Evolutionary conservation across 306 rosid species (phyloP).

Genomic region (Styphnolobium japonicum): DNA sequence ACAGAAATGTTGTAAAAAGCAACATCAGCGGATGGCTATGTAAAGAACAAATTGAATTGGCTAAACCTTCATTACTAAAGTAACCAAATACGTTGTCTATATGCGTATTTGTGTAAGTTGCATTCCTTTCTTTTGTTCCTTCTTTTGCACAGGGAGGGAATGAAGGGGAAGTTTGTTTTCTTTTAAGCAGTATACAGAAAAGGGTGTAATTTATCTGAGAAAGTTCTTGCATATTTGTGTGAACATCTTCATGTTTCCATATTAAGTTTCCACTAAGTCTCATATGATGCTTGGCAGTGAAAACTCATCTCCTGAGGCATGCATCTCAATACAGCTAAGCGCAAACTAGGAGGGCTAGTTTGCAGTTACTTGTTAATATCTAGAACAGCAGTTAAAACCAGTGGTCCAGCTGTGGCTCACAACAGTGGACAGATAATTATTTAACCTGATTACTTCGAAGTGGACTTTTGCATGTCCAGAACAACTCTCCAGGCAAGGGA

Average conservation of each 20-base stretch:
- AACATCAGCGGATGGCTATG: too few relatives aligned
- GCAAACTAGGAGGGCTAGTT: not conserved
- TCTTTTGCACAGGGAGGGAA: not conserved
- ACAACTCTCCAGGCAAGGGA: constrained; percentile 60
- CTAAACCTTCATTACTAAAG: too few relatives aligned
- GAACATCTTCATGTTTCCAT: not conserved
- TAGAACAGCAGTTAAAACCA: not conserved
- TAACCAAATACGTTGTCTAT: too few relatives aligned
- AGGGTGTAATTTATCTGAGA: not conserved
- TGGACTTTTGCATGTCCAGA: constrained; percentile 68
- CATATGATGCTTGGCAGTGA: not conserved
- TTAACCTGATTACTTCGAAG: constrained; percentile 70
- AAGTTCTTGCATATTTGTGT: not conserved
- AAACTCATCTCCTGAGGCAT: not conserved
- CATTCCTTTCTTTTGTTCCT: too few relatives aligned
- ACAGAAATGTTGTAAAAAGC: not conserved
- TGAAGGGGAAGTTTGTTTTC: not conserved
- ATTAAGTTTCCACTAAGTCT: not conserved
- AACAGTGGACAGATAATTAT: constrained; percentile 13
- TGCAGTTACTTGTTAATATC: constrained; percentile 1
- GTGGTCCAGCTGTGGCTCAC: constrained; percentile 1
- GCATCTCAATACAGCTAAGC: not conserved
- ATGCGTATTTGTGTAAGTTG: too few relatives aligned
- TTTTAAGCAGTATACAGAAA: not conserved
- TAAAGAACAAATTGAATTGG: too few relatives aligned